phyloP scores from a whole-genome alignment of 306 rosid genomes.

The Pyrus betulifolia region DNA sequence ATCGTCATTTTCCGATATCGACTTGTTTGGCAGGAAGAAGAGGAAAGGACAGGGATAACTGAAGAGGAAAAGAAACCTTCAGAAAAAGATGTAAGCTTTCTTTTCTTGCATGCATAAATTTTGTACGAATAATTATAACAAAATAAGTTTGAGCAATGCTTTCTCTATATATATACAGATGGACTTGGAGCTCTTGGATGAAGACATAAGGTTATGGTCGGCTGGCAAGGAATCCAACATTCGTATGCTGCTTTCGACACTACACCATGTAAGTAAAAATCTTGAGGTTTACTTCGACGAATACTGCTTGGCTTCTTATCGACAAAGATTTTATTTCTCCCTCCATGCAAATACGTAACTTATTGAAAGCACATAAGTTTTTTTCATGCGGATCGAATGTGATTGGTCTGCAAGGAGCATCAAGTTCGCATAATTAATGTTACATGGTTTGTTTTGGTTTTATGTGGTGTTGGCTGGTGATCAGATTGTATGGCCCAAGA shows the following conservation, averaged over 20 bases:
- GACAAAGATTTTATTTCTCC: background rate
- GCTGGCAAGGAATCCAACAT: constrained; percentile 73
- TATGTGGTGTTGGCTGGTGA: constrained; percentile 14
- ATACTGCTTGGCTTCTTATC: background rate
- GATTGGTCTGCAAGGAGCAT: background rate
- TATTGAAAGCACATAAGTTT: background rate
- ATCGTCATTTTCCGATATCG: background rate
- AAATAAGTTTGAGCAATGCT: background rate
- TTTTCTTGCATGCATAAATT: background rate
- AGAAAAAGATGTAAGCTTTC: constrained; percentile 22
- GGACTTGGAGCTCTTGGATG: constrained; percentile 53
- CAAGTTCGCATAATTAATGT: background rate
- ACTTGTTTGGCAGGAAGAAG: constrained; percentile 23
- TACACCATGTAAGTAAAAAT: constrained; percentile 63
- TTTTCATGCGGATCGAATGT: background rate
- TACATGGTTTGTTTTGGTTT: background rate
- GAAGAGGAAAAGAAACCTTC: constrained; percentile 21
- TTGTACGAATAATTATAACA: background rate
- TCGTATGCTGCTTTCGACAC: constrained; percentile 67
- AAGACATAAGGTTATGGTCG: constrained; percentile 75
- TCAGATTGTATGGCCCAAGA: constrained; percentile 65
- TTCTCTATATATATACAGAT: constrained; percentile 21
- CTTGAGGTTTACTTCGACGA: background rate
- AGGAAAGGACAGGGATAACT: constrained; percentile 1
- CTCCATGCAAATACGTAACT: background rate